Evolutionary conservation across 2,329 filamentous ascomycete genomes (phyloP), one percentile per base, ranked within the genome.

Genomic region (Fonsecaea multimorphosa): DNA sequence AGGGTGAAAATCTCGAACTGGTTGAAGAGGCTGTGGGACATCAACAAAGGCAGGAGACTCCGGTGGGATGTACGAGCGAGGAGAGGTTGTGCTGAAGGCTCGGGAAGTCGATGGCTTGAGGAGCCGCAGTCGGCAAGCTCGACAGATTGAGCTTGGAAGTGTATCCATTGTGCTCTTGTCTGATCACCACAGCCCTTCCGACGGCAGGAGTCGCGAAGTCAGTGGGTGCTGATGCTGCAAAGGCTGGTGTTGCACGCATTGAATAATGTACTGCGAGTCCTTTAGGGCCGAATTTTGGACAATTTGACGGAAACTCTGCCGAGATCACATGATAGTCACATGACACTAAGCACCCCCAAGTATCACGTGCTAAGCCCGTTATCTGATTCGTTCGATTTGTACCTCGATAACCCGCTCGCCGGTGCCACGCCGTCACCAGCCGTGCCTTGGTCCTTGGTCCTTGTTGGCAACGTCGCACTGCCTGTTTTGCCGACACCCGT

Each of bases 11-110:
- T 65, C 57, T 11, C 72, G 70, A 56, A 72, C 73, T 16, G 79
- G 80, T 65, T 81, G 81, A 58, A 76, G 74, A 2, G 81, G 78
- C 76, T 97, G 92, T 55, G 93, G 94, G 62, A 97, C 83, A 71
- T 92, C 88, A 79, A 98, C 91, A 82, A 91, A 98, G 70, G 86
- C 86, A 54, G 95, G 94, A 38, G 93, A 96, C 76, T 97, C 91
- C 56, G 95, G 94, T 19, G 90, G 89, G 69, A 93, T 82, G 57
- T 79, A 79, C 56, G 74, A 75, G 64, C 73, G 72, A n/a, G 76
- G 52, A 19, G 80, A 56, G 16, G 84, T 80, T 27, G 82, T 81
- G 68, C 80, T 79, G 74, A 85, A 85, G 62, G 79, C 64, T 70
- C 79, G 77, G 54, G 76, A 51, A 12, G 51, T 14, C 12, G 66